Evolutionary conservation across 768 basidiomycete genomes (phyloP).

Genomic region (Termitomyces bulborhizus): DNA sequence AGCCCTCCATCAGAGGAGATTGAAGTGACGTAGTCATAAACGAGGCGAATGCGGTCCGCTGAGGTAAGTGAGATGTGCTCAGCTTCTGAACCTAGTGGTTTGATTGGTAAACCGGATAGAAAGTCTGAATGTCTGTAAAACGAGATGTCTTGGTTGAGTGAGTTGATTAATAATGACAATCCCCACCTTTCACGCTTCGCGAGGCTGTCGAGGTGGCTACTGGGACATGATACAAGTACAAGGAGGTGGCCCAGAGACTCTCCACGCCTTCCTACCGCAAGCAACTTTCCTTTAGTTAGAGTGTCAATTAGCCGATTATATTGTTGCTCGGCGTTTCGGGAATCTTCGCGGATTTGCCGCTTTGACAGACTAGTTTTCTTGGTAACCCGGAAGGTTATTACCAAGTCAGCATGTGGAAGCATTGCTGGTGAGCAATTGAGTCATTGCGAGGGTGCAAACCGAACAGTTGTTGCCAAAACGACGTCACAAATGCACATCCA

Average conservation of each 20-base stretch:
- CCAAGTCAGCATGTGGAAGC: conserved; percentile 59
- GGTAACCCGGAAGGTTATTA: conserved; percentile 62
- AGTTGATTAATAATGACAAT: not conserved
- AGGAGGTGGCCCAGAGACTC: conserved; percentile 70
- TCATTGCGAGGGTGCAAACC: not conserved
- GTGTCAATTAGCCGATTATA: conserved; percentile 59
- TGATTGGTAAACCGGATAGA: conserved; percentile 63
- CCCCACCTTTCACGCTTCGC: conserved; percentile 71
- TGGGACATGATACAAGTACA: conserved; percentile 69
- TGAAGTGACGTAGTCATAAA: conserved; percentile 67
- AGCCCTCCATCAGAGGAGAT: conserved; percentile 74
- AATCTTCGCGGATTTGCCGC: conserved; percentile 54
- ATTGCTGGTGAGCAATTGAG: not conserved
- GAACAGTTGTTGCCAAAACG: not conserved
- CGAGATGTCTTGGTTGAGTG: not conserved
- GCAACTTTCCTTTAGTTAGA: conserved; percentile 57
- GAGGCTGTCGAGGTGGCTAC: conserved; percentile 53
- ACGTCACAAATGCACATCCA: no score
- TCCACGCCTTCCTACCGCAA: conserved; percentile 72
- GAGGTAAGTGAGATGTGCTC: conserved; percentile 47
- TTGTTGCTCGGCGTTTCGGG: conserved; percentile 60
- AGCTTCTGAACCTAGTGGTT: conserved; percentile 37
- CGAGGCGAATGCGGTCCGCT: conserved; percentile 76
- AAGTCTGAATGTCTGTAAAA: conserved; percentile 64
- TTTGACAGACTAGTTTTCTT: conserved; percentile 48